Evolutionary conservation across 345 rosid species (phyloP), one percentile per base, ranked within the genome.

Genomic region (Arabidopsis arenosa): DNA sequence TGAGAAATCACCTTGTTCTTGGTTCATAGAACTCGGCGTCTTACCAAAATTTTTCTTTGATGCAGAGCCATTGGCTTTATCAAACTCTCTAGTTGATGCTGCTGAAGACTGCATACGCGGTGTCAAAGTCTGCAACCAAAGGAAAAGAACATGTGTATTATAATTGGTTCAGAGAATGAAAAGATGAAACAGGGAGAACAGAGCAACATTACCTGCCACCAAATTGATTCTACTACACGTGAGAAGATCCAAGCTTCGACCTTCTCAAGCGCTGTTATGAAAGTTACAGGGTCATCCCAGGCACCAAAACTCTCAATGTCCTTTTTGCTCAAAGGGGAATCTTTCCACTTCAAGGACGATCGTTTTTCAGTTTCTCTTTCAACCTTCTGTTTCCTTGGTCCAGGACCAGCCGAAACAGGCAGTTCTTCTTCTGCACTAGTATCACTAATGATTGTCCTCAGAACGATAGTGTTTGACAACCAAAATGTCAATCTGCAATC

Each of bases 181-280:
- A 28, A 28, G 32, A 5, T 26, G 57, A 48, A 17, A 56, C 55
- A 65, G 48, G 64, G 65, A 41, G 11, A 59, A 72, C 51, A 47
- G 5, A 36, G 58, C 62, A 26, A 33, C 26, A 28, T 63, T 54
- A 94, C 97, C 97, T 94, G 98, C 98, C 97, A 94, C 98, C 98
- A 94, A 47, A 94, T 85, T 57, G 97, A 94, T 82, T 94, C 97
- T 18, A 90, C 79, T 62, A 84, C 82, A 43, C 95, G 89, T 63
- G 92, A 86, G 84, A 92, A 94, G 80, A 89, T 90, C 98, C 97
- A 94, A 73, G 89, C 86, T 88, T 94, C 97, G 77, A 94, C 85
- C 82, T 79, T 91, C 84, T 91, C 93, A 33, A 94, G 85, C 32
- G 95, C 92, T 51, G 81, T 77, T 70, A 71, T 76, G 69, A 94